Conservation (phyloP, 1,139 yeast species). For the Magnusiomyces tetraspermus region DNA sequence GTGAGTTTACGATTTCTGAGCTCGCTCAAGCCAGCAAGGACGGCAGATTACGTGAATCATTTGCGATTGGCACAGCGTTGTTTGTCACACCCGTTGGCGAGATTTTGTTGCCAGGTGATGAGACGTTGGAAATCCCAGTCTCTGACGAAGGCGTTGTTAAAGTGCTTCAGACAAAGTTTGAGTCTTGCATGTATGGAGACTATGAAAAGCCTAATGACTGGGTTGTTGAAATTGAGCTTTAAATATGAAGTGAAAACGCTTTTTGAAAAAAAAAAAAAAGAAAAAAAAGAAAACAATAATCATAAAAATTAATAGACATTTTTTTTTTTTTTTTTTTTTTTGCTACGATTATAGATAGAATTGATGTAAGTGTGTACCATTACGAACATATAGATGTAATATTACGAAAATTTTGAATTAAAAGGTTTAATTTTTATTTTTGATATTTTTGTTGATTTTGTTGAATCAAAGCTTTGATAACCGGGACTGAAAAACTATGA, state of each 20-base stretch:
- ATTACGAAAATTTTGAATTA: no score
- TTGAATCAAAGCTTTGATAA: no score
- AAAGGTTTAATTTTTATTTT: no score
- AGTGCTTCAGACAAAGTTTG: constrained; percentile 6
- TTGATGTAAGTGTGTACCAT: no score
- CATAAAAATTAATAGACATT: background rate
- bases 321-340: background rate
- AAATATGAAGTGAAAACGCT: no score
- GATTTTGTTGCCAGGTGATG: constrained; percentile 33
- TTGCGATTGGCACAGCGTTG: constrained; percentile 39
- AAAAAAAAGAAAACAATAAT: no score
- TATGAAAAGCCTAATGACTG: background rate
- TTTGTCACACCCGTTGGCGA: constrained; percentile 35
- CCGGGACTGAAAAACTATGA: no score
- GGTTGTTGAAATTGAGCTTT: constrained; percentile 2
- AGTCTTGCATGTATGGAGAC: constrained; percentile 7
- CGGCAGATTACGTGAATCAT: constrained; percentile 37
- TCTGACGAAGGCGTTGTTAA: constrained; percentile 11
- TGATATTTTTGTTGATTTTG: no score
- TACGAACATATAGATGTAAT: no score
- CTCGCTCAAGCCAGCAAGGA: constrained; percentile 32
- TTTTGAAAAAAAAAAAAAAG: no score
- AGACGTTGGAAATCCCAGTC: constrained; percentile 32
- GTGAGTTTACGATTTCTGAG: constrained; percentile 35
- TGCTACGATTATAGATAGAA: no score